Evolutionary conservation across 2,329 filamentous ascomycete genomes (phyloP).

Genomic region (Graphilbum fragrans): DNA sequence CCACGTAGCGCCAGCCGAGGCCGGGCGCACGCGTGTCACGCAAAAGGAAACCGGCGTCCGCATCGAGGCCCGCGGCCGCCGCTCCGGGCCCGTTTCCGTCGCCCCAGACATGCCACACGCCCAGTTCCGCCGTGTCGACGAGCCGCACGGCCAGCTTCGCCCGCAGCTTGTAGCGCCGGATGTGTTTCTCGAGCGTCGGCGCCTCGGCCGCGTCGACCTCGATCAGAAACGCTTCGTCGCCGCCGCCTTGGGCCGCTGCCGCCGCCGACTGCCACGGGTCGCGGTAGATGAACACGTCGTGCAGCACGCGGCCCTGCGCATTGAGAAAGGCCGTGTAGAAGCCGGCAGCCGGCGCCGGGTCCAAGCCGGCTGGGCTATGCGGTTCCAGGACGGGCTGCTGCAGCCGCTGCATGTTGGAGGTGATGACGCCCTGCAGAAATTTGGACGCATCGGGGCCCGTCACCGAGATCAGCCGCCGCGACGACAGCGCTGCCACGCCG

Average conservation of each 20-base stretch:
- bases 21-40: slow-evolving; percentile 40
- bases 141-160: slow-evolving; percentile 62
- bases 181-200: slow-evolving; percentile 51
- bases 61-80: neutral
- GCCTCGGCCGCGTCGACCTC: slow-evolving; percentile 68
- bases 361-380: slow-evolving; percentile 6
- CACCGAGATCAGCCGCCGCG: slow-evolving; percentile 68
- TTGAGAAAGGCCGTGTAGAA: slow-evolving; percentile 81
- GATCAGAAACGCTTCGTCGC: slow-evolving; percentile 51
- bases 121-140: slow-evolving; percentile 51
- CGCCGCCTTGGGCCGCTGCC: neutral
- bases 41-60: neutral
- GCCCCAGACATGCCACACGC: slow-evolving; percentile 66
- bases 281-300: slow-evolving; percentile 86
- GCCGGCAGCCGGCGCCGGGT: slow-evolving; percentile 26
- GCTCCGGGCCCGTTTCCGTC: slow-evolving; percentile 23
- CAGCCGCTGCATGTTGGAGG: slow-evolving; percentile 47
- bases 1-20: slow-evolving; percentile 39
- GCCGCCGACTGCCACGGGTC: slow-evolving; percentile 22
- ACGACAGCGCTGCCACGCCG: slow-evolving; percentile 47
- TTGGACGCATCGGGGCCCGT: slow-evolving; percentile 67
- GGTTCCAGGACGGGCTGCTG: slow-evolving; percentile 17
- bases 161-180: slow-evolving; percentile 77
- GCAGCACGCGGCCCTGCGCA: slow-evolving; percentile 69
- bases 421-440: slow-evolving; percentile 82